Evolutionary conservation across 164 flowering plant genomes (phyloP).

Genomic region (Kingdonia uniflora): DNA sequence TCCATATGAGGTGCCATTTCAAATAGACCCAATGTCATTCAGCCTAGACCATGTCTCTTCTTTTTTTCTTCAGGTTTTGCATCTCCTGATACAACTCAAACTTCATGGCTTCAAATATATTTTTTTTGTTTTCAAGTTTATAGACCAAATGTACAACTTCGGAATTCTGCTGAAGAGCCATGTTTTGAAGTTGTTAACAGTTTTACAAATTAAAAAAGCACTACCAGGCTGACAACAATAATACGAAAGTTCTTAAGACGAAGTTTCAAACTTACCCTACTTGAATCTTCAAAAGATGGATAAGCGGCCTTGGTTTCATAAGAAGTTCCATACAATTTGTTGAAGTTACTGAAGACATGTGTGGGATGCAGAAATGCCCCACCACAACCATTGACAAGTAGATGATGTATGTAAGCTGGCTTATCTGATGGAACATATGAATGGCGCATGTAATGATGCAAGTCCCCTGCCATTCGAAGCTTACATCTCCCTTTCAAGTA

Average conservation of each 20-base stretch:
- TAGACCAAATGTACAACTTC: no score
- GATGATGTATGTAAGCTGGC: slow-evolving; percentile 76
- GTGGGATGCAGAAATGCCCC: slow-evolving; percentile 99
- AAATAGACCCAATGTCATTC: no score
- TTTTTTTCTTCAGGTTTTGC: no score
- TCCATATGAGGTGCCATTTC: no score
- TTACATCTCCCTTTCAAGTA: slow-evolving; percentile 84
- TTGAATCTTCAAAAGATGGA: slow-evolving; percentile 95
- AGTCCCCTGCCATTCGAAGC: slow-evolving; percentile 87
- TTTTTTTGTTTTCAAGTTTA: no score
- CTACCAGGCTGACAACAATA: no score
- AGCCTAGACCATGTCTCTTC: no score
- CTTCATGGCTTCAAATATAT: no score
- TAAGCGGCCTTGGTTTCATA: slow-evolving; percentile 84
- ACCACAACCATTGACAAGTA: slow-evolving; percentile 99
- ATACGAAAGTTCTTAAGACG: background rate
- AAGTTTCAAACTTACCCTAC: slow-evolving; percentile 47
- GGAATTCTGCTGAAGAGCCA: no score
- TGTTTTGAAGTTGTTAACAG: no score
- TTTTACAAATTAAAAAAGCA: no score
- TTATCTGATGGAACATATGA: slow-evolving; percentile 63
- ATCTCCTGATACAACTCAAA: no score
- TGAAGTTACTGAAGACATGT: slow-evolving; percentile 77
- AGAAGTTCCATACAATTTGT: slow-evolving; percentile 41
- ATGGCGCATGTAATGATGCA: slow-evolving; percentile 98